Evolutionary conservation across 1,284 basidiomycete species (phyloP).

Genomic region (Ganoderma lingzhi): DNA sequence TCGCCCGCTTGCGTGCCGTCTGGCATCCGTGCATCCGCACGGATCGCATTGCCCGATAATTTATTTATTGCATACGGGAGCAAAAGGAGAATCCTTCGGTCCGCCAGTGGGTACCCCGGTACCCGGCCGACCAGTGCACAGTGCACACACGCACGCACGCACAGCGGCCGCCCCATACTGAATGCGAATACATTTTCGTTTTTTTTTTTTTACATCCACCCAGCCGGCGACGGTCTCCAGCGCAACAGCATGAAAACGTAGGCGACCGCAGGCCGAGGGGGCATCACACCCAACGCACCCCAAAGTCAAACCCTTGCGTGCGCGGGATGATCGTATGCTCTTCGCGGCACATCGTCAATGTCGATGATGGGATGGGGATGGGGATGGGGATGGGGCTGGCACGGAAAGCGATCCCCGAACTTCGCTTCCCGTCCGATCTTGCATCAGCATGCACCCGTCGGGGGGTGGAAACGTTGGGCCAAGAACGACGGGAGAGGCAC

Average conservation of each 20-base stretch:
- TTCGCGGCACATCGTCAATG: slow-evolving; percentile 2
- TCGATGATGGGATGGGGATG: background rate
- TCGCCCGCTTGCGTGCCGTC: background rate
- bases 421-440: background rate
- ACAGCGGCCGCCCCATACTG: background rate
- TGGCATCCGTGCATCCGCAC: background rate
- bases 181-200: background rate
- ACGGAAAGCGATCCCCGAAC: slow-evolving; percentile 2
- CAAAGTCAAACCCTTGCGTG: background rate
- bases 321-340: background rate
- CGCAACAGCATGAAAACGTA: background rate
- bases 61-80: background rate
- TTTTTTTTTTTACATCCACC: background rate
- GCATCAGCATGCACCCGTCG: background rate
- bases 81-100: background rate
- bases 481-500: background rate
- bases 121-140: background rate
- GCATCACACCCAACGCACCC: background rate
- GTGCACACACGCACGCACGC: background rate
- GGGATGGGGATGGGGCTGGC: background rate
- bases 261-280: background rate
- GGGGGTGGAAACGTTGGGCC: background rate
- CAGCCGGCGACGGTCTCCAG: background rate
- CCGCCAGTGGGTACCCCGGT: background rate
- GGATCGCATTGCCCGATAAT: background rate